Conservation (phyloP, 768 basidiomycete genomes). For the Amanita brunnescens region DNA sequence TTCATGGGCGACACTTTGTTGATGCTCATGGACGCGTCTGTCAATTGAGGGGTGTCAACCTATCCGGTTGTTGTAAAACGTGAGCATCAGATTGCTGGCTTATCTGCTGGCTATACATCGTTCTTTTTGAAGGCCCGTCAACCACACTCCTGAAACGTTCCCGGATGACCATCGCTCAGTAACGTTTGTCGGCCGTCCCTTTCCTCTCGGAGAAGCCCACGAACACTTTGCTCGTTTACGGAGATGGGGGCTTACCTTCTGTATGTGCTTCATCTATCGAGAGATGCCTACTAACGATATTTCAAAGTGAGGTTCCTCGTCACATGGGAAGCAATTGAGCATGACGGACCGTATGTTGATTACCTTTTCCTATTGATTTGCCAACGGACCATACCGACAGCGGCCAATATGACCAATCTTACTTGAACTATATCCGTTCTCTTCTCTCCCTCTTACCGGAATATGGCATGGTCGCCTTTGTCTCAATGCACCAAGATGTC, state of each 20-base stretch:
- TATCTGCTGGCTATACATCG: neutral
- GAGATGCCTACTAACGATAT: constrained; percentile 1
- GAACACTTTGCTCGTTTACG: constrained; percentile 74
- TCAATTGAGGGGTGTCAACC: constrained; percentile 74
- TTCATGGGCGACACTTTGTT: constrained; percentile 73
- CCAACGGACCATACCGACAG: constrained; percentile 27
- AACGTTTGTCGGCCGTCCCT: constrained; percentile 87
- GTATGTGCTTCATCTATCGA: constrained; percentile 43
- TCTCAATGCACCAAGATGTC: constrained; percentile 88
- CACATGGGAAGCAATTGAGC: constrained; percentile 97
- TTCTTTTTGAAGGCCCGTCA: constrained; percentile 42
- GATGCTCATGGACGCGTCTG: constrained; percentile 78
- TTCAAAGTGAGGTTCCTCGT: constrained; percentile 77
- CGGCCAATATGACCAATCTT: constrained; percentile 77
- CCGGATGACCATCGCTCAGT: constrained; percentile 55
- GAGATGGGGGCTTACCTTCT: constrained; percentile 82
- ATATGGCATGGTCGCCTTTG: constrained; percentile 66
- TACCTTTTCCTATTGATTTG: neutral
- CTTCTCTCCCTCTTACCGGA: constrained; percentile 62
- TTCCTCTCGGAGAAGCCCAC: constrained; percentile 82
- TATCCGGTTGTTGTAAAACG: constrained; percentile 81
- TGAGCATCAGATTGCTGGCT: constrained; percentile 25
- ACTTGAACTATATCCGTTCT: constrained; percentile 67
- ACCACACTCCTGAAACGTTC: constrained; percentile 61
- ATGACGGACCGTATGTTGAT: constrained; percentile 74